Evolutionary conservation across 1,284 basidiomycete genomes (phyloP), one percentile per base, ranked within the genome.

Genomic region (Trichosporon coremiiforme): DNA sequence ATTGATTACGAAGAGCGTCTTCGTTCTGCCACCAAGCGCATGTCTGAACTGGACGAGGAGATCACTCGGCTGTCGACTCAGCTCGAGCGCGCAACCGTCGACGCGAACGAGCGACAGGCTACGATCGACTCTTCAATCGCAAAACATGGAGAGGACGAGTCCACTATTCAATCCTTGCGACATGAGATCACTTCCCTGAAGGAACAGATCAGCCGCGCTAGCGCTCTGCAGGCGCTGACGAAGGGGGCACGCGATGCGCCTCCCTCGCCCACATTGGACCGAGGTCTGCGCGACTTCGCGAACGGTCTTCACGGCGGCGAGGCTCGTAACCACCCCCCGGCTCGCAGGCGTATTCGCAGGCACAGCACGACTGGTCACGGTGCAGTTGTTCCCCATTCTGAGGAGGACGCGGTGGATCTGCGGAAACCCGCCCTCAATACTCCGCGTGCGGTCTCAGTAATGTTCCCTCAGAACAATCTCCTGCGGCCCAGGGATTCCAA

Each of bases 161-260:
- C 91, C 10, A 91, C 95, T 33, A 93, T 98, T 70, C 86, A 90
- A 73, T 90, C 91, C 0, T 88, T 99, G 78, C 94, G 97, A 83
- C 91, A 89, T 75, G 97, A 99, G 86, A 90, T 99, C 73, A 90
- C 91, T 82, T 90, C 86, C 74, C 86, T 99, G 66, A 92, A 94
- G 71, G 97, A 99, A 81, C 96, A 99, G 82, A 89, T 99, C 74
- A 95, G 95, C 78, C 89, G 97, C 35, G 91, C 95, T 22, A 94
- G 94, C 78, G 94, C 96, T 5, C 87, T 95, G 75, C 93, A 93
- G 76, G 87, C 89, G 17, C 86, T 95, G 66, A 95, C 92, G 8
- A 88, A 89, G 69, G 79, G 79, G 35, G 75, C 74, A 38, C 66
- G 78, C 4, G 90, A 93, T 53, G 78, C 78, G 10, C 90, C 91